Evolutionary conservation across 169 alveolate genomes (phyloP), one percentile per base, ranked within the genome.

Genomic region (Plasmodium vivax): DNA sequence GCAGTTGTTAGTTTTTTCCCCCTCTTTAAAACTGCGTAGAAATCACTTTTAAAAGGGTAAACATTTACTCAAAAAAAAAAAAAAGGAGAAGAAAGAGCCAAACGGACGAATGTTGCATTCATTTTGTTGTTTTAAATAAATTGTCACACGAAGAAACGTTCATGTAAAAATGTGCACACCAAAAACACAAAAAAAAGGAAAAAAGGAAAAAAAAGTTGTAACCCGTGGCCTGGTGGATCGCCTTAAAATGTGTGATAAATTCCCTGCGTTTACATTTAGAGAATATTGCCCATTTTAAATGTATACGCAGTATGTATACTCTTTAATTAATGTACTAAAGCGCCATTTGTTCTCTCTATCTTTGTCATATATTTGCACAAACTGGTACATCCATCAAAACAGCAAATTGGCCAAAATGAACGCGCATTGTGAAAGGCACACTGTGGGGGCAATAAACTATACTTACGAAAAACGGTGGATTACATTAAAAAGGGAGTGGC

Each of bases 121-220:
- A 83, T 83, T n/a, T 83, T 74, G 72, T 83, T 83, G 43, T 54
- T 83, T 14, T 32, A 47, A 19, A 32, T 27, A 83, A 43, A 83
- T 51, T 56, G 58, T 83, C 43, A 34, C 27, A 83, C 43, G 23
- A 56, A 34, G 43, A 82, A 82, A 19, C n/a, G 91, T 83, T 83
- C 23, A 83, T 34, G 6, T 43, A 83, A 74, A 58, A 36, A 12
- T 32, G 36, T 23, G 43, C 45, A 32, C 47, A 83, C 58, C 12
- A 27, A 54, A 30, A 81, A 51, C 12, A 47, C 16, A 82, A 43
- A 82, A 43, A 82, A 82, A 82, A 82, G 56, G 58, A 34, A 83
- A 83, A 54, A 14, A 56, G 45, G 9, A 80, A 32, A 32, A 43
- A 32, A 45, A 45, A 38, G 14, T 14, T 80, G 32, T 38, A 80